Percentiles rank a stretch among this genome's conserved stretches.
phyloP scores from a whole-genome alignment of 139 green algal genomes.

The Chlamydomonas eustigma region DNA sequence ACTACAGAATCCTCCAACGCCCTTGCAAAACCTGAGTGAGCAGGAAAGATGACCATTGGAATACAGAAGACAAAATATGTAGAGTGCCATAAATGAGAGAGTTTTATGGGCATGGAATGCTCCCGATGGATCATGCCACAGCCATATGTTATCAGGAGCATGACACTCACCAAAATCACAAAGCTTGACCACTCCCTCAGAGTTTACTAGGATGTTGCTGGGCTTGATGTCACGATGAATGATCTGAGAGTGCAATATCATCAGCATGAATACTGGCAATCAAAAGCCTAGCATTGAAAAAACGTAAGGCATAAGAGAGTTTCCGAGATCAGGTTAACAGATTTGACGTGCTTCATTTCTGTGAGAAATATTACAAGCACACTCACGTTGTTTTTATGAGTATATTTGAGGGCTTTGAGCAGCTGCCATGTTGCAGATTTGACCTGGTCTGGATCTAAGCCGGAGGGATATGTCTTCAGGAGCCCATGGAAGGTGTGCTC shows the following conservation, averaged over 20 bases:
- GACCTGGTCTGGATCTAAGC: constrained; percentile 3
- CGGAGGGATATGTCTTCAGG: constrained; percentile 15
- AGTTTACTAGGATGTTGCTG: constrained; percentile 67
- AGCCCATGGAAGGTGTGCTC: constrained; percentile 55
- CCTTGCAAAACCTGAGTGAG: constrained; percentile 78
- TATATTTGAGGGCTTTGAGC: constrained; percentile 16
- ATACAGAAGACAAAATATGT: no score
- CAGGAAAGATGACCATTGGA: no score
- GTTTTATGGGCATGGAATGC: no score
- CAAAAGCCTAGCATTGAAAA: no score
- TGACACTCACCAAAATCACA: constrained; percentile 77
- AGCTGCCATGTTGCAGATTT: constrained; percentile 31
- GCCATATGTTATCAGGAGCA: not conserved
- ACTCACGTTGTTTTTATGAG: constrained; percentile 20
- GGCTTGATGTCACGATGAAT: constrained; percentile 70
- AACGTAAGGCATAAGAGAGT: no score
- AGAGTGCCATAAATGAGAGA: no score
- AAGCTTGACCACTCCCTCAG: constrained; percentile 53
- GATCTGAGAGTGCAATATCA: no score
- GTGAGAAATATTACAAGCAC: no score
- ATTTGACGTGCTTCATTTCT: no score
- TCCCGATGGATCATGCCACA: no score
- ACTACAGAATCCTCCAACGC: constrained; percentile 8
- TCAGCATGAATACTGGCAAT: no score
- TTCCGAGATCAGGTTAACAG: no score